phyloP scores from a whole-genome alignment of 2,329 filamentous ascomycete genomes.

The Cladophialophora exuberans region DNA sequence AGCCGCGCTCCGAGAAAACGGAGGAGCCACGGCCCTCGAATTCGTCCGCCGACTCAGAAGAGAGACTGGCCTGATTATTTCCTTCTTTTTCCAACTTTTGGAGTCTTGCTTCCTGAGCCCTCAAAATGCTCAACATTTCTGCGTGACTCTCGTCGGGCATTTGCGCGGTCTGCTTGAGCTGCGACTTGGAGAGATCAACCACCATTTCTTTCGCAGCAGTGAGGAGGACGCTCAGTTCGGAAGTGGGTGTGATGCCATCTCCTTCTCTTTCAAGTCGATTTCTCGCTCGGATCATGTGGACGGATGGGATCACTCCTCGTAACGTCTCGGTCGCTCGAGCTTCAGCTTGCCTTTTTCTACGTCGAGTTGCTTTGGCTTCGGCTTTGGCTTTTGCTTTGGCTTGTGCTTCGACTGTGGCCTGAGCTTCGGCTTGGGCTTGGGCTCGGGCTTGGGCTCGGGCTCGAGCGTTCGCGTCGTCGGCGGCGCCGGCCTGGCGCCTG shows the following conservation, averaged over 20 bases:
- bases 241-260: conserved; percentile 17
- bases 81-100: conserved; percentile 3
- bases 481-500: no score
- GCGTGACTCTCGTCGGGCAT: conserved; percentile 10
- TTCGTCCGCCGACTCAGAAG: not conserved
- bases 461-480: no score
- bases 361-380: no score
- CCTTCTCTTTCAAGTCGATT: conserved; percentile 12
- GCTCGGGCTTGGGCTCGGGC: no score
- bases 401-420: no score
- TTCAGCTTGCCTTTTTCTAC: no score
- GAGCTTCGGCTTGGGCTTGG: no score
- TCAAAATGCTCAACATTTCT: conserved; percentile 24
- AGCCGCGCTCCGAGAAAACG: no score
- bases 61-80: not conserved
- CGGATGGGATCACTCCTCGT: conserved; percentile 21
- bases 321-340: conserved; percentile 21
- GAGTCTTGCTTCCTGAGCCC: conserved; percentile 18
- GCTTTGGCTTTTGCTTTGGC: no score
- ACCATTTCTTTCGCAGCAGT: conserved; percentile 22
- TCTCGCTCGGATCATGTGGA: conserved; percentile 12
- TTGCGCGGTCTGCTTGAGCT: conserved; percentile 17
- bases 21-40: no score
- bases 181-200: conserved; percentile 24
- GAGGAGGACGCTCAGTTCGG: conserved; percentile 21